phyloP scores from a whole-genome alignment of 2,329 filamentous ascomycete genomes.

The Tolypocladium album region DNA sequence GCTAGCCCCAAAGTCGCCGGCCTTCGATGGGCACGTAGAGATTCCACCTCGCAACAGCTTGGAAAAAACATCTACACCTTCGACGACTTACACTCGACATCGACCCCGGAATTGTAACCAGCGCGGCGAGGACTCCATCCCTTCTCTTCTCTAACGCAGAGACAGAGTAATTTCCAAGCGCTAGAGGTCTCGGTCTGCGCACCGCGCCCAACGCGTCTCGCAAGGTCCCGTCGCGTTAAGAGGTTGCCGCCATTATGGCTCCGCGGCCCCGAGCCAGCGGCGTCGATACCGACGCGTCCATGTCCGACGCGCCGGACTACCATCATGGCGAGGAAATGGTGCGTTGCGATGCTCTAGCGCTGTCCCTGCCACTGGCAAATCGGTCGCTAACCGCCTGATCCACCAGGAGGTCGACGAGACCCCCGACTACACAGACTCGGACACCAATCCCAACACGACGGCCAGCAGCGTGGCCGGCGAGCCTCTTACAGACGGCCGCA shows the following conservation, averaged over 20 bases:
- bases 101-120: not conserved
- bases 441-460: conserved; percentile 57
- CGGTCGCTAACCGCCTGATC: not conserved
- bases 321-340: conserved; percentile 40
- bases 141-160: not conserved
- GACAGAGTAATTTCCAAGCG: not conserved
- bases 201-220: conserved; percentile 33
- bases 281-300: conserved; percentile 50
- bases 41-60: conserved; percentile 16
- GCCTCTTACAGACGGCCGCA: conserved; percentile 61
- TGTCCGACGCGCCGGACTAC: conserved; percentile 46
- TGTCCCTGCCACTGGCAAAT: not conserved
- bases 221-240: conserved; percentile 40
- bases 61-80: conserved; percentile 20
- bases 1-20: conserved; percentile 21
- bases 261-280: conserved; percentile 42
- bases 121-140: not conserved
- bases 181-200: not conserved
- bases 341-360: not conserved
- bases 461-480: conserved; percentile 85
- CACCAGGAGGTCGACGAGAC: conserved; percentile 53
- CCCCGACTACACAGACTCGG: conserved; percentile 55
- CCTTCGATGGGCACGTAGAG: conserved; percentile 22
- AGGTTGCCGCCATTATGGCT: conserved; percentile 36
- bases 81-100: conserved; percentile 1